Base-by-base conservation (phyloP, 2,329 filamentous ascomycete species). In the Thermochaetoides dissita region DNA sequence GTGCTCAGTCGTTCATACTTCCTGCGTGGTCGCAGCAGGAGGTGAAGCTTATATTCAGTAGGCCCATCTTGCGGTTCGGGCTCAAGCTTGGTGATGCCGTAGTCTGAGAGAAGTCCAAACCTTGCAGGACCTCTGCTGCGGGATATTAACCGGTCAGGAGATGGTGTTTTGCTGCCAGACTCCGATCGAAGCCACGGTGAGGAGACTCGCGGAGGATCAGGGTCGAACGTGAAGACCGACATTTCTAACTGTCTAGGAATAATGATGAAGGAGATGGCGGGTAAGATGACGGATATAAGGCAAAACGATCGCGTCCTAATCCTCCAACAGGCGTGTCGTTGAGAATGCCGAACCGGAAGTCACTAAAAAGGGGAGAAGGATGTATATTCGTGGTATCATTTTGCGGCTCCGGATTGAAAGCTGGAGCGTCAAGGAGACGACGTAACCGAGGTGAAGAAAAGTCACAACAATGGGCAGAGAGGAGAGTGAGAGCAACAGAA, bases 11-110 rank as follows among this genome's bases (percentile, higher is more conserved):
- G 74, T 32, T 69, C 71, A 59, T 88, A 94, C 6, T 74, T 76
- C 47, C 86, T 74, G 44, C 89, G 74, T 10, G 83, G 79, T 32
- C 87, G 78, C 40, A 95, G 66, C 6, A 96, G 71, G 6, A 98
- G 68, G 62, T 96, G 91, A 36, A 98, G 65, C 61, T 98, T 98
- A 64, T 98, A 98, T 63, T 98, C 91, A 0, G 85, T 93, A 11
- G 91, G 87, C 0, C 91, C 91, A 49, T 93, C 81, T 57, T 96
- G 88, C 6, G 89, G 89, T 59, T 98, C 91, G 9, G 89, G 81
- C 49, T 88, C 81, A 10, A 98, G 66, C 55, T 81, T 85, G 36
- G 79, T 81, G 37, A 91, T 74, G 1, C 72, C 74, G 57, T 76
- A 79, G 42, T 81, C 73, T 5, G 69, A 69, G 9, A 75, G 62